These are phyloP conservation scores for Penicillium sp. DNA, from an alignment of 2,329 filamentous ascomycete genomes.

Conservation along the genomic window DNA sequence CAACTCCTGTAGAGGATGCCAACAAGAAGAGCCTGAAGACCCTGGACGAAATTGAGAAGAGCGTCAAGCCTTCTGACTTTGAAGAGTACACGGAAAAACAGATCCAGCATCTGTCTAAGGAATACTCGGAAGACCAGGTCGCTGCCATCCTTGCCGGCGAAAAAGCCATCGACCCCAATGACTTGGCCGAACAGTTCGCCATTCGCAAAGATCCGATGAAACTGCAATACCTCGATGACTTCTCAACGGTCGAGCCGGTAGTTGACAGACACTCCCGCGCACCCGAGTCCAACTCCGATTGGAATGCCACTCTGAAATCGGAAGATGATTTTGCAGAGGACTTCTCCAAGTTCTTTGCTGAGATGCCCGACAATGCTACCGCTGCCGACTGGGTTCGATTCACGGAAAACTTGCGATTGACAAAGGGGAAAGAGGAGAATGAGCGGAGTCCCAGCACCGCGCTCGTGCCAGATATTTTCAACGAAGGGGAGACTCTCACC, in stretches of 20 bases:
- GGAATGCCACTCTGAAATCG: slow-evolving; percentile 58
- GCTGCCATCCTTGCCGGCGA: slow-evolving; percentile 79
- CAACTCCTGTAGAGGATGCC: slow-evolving; percentile 20
- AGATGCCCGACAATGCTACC: slow-evolving; percentile 52
- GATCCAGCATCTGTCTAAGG: slow-evolving; percentile 56
- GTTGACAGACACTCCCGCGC: slow-evolving; percentile 65
- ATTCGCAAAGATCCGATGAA: slow-evolving; percentile 68
- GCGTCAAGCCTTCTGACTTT: slow-evolving; percentile 27
- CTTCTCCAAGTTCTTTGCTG: slow-evolving; percentile 46
- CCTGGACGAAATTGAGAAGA: slow-evolving; percentile 19
- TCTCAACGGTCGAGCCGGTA: slow-evolving; percentile 70
- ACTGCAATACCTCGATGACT: slow-evolving; percentile 76
- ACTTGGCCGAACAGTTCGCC: slow-evolving; percentile 69
- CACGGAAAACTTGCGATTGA: slow-evolving; percentile 46
- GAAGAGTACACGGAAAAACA: slow-evolving; percentile 66
- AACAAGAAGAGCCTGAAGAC: slow-evolving; percentile 27
- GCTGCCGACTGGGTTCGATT: slow-evolving; percentile 40
- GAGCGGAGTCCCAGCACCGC: slow-evolving; percentile 48
- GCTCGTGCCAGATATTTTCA: slow-evolving; percentile 51
- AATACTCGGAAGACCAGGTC: slow-evolving; percentile 78
- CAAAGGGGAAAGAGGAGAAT: slow-evolving; percentile 47
- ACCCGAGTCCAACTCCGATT: slow-evolving; percentile 49
- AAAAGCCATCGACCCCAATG: slow-evolving; percentile 66
- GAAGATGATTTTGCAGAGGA: slow-evolving; percentile 60
- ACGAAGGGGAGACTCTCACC: slow-evolving; percentile 35